phyloP scores from a whole-genome alignment of 495 filamentous ascomycete species.

The Cairneyella variabilis region DNA sequence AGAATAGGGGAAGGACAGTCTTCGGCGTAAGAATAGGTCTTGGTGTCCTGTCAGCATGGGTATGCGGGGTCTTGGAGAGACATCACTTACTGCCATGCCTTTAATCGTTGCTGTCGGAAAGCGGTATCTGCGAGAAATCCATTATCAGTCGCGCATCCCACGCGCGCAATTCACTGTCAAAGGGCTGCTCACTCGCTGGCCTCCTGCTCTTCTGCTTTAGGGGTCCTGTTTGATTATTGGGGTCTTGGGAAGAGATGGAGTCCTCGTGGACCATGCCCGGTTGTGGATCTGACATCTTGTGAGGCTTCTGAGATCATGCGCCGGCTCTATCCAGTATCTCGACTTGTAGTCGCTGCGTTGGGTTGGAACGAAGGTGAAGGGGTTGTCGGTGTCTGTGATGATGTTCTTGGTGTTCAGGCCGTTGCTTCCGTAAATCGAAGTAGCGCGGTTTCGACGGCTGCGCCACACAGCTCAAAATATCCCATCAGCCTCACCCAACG shows the following conservation, averaged over 20 bases:
- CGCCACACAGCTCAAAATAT: constrained; percentile 12
- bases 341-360: neutral
- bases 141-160: constrained; percentile 11
- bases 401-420: constrained; percentile 9
- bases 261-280: constrained; percentile 24
- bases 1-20: constrained; percentile 87
- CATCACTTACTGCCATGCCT: constrained; percentile 83
- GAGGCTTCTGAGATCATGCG: constrained; percentile 17
- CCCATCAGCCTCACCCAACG: neutral
- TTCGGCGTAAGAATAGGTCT: constrained; percentile 92
- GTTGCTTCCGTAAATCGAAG: constrained; percentile 1
- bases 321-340: constrained; percentile 14
- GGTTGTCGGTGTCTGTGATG: constrained; percentile 14
- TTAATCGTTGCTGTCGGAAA: constrained; percentile 85
- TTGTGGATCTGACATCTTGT: constrained; percentile 22
- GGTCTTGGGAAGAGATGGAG: constrained; percentile 41
- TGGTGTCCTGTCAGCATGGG: constrained; percentile 15
- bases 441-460: constrained; percentile 15
- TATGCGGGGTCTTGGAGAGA: neutral
- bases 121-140: constrained; percentile 64
- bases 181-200: constrained; percentile 65
- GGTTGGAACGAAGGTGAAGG: neutral
- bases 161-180: neutral
- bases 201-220: constrained; percentile 84
- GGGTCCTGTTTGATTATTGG: constrained; percentile 20